A percentile compares a stretch with the other conserved stretches of the same genome.
Evolutionary conservation across 1,284 basidiomycete genomes (phyloP).

Genomic region (Melampsora medusae): DNA sequence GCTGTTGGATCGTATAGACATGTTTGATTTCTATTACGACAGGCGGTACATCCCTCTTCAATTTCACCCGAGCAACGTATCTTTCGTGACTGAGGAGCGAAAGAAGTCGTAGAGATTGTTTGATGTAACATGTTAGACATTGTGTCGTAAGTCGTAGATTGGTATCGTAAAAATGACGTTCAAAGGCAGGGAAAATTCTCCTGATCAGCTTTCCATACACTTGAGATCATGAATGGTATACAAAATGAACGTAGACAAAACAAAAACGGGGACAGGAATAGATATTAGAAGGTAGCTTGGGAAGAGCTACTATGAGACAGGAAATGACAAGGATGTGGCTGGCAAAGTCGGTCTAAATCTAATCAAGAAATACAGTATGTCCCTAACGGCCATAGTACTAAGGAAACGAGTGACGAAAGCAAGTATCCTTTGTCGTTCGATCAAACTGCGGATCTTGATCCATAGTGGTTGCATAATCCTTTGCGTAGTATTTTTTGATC

Average conservation of each 20-base stretch:
- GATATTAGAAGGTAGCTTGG: too few species aligned
- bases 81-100: conserved; percentile 30
- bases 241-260: not conserved
- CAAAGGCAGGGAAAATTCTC: too few species aligned
- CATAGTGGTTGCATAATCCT: not conserved
- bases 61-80: conserved; percentile 42
- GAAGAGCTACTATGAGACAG: too few species aligned
- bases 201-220: too few species aligned
- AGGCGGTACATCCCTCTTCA: conserved; percentile 36
- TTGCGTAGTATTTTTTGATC: not conserved
- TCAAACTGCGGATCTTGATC: conserved; percentile 1
- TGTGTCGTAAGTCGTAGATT: too few species aligned
- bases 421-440: not conserved
- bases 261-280: not conserved
- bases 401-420: not conserved
- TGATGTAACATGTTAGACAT: not conserved
- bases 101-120: not conserved
- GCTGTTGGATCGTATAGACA: conserved; percentile 43
- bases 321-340: too few species aligned
- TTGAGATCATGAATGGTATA: too few species aligned
- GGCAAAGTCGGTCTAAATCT: too few species aligned
- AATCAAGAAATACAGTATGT: too few species aligned
- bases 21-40: conserved; percentile 29
- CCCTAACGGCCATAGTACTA: too few species aligned
- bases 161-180: too few species aligned